phyloP scores from a whole-genome alignment of 2,329 filamentous ascomycete species.

The Phaeoacremonium minimum region DNA sequence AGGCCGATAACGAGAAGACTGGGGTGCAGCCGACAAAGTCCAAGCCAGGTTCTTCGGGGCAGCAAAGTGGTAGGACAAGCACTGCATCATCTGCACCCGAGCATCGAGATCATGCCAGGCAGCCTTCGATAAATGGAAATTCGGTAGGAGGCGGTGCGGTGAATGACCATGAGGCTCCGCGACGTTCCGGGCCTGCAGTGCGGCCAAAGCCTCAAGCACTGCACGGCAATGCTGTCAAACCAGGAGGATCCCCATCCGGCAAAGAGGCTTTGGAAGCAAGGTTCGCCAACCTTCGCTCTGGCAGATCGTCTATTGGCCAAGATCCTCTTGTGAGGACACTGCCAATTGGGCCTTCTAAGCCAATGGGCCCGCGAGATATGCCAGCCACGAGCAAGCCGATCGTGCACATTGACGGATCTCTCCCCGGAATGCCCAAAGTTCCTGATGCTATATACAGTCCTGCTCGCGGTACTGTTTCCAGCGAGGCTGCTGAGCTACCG shows the following conservation, averaged over 20 bases:
- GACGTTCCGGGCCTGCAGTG: conserved; percentile 31
- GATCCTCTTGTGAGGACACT: conserved; percentile 50
- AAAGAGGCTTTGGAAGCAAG: conserved; percentile 48
- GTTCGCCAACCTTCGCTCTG: conserved; percentile 53
- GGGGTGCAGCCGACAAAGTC: conserved; percentile 46
- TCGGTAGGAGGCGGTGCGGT: background rate
- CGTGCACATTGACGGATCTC: conserved; percentile 44
- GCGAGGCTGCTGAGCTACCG: conserved; percentile 60
- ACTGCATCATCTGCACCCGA: conserved; percentile 13
- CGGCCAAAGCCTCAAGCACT: conserved; percentile 66
- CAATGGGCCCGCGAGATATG: conserved; percentile 48
- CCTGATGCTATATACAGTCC: conserved; percentile 76
- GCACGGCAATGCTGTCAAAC: conserved; percentile 53
- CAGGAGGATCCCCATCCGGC: conserved; percentile 21
- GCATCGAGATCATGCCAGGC: background rate
- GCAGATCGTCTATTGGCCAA: conserved; percentile 38
- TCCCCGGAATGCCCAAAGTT: conserved; percentile 60
- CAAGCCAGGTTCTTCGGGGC: conserved; percentile 5
- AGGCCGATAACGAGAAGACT: conserved; percentile 58
- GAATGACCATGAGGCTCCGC: background rate
- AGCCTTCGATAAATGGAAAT: too few species aligned
- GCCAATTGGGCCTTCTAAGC: conserved; percentile 25
- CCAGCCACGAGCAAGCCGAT: conserved; percentile 36
- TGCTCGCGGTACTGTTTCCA: conserved; percentile 66
- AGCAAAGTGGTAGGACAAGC: conserved; percentile 8